Base-by-base conservation (phyloP, 2,329 filamentous ascomycete species). In the Coniella lustricola region DNA sequence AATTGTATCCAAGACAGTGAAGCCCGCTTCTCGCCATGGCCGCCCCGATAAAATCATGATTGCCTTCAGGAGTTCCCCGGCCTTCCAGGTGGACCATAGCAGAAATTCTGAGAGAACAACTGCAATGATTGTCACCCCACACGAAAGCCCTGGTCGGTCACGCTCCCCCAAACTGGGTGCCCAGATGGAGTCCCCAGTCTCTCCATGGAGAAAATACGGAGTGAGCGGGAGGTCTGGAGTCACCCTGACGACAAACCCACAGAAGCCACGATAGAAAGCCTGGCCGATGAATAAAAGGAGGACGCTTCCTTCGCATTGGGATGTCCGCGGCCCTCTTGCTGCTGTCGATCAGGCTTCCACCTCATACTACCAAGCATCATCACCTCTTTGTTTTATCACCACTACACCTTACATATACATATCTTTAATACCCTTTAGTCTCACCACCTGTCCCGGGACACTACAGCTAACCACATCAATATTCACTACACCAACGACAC, bases 41-140 rank as follows among this genome's bases (percentile, higher is more conserved):
- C 14, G 35, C 40, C 45, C 29, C 25, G 5, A 17, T n/a, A 40
- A 40, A 41, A 37, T 36, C 46, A 51, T 40, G 36, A 25, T 46
- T 20, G 43, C 44, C n/a, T 14, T 46, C 40, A 50, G 50, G 48
- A 47, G 50, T 22, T 32, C 44, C 42, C 47, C 48, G 48, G 40
- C 39, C 36, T 33, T 17, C 14, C 16, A 21, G 25, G 44, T 50
- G 43, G 50, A 20, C 25, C 50, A 18, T 39, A 16, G 21, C 31
- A 21, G 37, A 16, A 39, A 37, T 44, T 34, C 22, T 48, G 47
- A 33, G 34, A 38, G 43, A 39, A 38, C 43, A 33, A 29, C 36
- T 50, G 48, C 48, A 50, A 35, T 52, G 37, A 50, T 52, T 46
- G 47, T 52, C 50, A 52, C 50, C 50, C 50, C 50, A 52, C 36